A percentile compares a stretch with the other conserved stretches of the same genome.
These are phyloP conservation scores for Obelidium mucronatum DNA, from an alignment of 192 early-diverging fungal species.

Conservation along the genomic window DNA sequence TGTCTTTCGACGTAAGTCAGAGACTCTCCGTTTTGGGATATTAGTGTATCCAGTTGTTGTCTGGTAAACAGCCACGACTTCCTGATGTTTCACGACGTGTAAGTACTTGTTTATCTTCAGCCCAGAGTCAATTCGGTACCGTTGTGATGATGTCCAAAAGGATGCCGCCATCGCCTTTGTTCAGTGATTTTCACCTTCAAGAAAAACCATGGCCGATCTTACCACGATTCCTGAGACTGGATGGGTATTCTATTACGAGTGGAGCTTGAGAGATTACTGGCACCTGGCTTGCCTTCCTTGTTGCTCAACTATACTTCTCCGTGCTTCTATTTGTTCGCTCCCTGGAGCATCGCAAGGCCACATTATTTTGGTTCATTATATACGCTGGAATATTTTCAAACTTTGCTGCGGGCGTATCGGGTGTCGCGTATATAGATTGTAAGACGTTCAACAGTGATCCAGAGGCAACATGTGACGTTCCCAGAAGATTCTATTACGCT, in stretches of 20 bases:
- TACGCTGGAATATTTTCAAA: background rate
- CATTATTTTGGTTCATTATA: background rate
- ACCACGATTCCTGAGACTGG: no score
- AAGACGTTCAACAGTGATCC: conserved; percentile 6
- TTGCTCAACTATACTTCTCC: background rate
- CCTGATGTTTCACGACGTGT: background rate
- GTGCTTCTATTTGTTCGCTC: background rate
- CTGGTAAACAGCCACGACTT: conserved; percentile 23
- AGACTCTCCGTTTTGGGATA: background rate
- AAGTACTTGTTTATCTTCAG: background rate
- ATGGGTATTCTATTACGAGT: no score
- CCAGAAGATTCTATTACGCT: background rate
- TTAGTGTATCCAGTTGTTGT: background rate
- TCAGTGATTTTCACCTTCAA: conserved; percentile 14
- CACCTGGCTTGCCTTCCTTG: conserved; percentile 4
- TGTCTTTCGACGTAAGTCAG: background rate
- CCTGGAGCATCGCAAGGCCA: background rate
- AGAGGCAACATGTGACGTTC: background rate
- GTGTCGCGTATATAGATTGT: background rate
- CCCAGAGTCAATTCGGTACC: background rate
- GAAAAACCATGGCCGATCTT: no score
- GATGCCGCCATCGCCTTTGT: conserved; percentile 26
- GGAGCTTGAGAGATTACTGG: no score
- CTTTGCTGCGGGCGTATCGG: background rate
- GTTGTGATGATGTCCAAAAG: conserved; percentile 29